Base-by-base conservation (phyloP, 768 basidiomycete species). In the Russula earlei region DNA sequence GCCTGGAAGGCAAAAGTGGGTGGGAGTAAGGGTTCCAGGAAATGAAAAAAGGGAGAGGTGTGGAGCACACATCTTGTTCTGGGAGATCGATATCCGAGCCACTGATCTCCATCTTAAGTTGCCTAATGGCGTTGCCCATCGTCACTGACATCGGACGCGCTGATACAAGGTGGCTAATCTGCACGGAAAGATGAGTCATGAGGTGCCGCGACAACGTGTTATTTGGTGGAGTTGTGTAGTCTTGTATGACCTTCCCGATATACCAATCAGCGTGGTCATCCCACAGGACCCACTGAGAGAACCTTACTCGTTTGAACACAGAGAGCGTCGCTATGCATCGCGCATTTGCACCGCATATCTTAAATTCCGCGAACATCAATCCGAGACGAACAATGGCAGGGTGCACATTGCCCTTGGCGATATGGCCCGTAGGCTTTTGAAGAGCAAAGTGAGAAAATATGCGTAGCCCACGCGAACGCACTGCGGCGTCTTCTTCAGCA, bases 71-170 rank as follows among this genome's bases (percentile, higher is more conserved):
- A 72, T 98, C 91, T 66, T 95, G 90, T 70, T 98, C 93, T 5
- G 92, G 85, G 69, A 92, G 76, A 73, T 99, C 95, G 47, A 91
- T 91, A 63, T 93, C 90, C 40, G 92, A 82, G 38, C 79, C 81
- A 65, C 91, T 93, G 66, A 99, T 96, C 65, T 98, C 92, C 54
- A 95, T 75, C 73, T 99, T 99, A 63, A 99, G 75, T 68, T 94
- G 87, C 56, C 93, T 81, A 63, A 92, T 91, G 0, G 93, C 91
- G 66, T 93, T 95, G 0, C 93, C 91, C 88, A 94, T 92, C 24
- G 91, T 88, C 20, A 91, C 83, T 17, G 90, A 87, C 86, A 94
- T 87, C 0, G 91, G 89, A 48, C 93, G 78, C 19, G 91, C 89
- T 38, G 84, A 80, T 8, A 92, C 88, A 10, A 95, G 79, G 69